A percentile compares a stretch with the other conserved stretches of the same genome.
phyloP scores from a whole-genome alignment of 257 asterid species.

The Cynanchum wilfordii region DNA sequence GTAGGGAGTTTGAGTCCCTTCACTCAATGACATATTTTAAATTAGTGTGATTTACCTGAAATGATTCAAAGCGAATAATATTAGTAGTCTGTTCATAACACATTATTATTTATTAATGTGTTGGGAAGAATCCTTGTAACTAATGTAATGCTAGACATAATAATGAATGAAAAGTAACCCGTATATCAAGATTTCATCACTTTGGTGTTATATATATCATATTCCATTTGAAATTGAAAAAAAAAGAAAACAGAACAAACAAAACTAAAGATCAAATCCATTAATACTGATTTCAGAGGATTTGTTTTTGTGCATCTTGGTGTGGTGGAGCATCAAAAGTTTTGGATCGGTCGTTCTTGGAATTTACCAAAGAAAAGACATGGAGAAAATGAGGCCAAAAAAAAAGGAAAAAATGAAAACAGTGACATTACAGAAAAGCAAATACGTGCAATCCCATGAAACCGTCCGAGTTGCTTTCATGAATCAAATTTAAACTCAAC shows the following conservation, averaged over 20 bases:
- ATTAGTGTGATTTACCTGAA: no score
- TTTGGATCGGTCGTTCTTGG: background rate
- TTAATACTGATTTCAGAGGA: background rate
- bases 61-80: no score
- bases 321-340: no score
- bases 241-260: background rate
- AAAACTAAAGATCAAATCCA: background rate
- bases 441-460: background rate
- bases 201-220: no score
- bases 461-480: background rate
- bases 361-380: background rate
- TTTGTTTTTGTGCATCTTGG: background rate
- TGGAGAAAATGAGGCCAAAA: background rate
- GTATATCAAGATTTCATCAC: no score
- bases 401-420: background rate
- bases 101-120: no score
- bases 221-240: constrained; percentile 7
- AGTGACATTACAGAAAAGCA: background rate
- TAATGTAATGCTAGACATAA: no score
- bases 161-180: no score
- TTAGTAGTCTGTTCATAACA: no score
- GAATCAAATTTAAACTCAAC: background rate
- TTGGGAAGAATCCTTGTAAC: no score
- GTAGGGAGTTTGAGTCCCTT: no score
- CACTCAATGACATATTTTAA: no score